These are phyloP conservation scores for Inosperma sp. DNA, from an alignment of 768 basidiomycete species.

Conservation along the genomic window DNA sequence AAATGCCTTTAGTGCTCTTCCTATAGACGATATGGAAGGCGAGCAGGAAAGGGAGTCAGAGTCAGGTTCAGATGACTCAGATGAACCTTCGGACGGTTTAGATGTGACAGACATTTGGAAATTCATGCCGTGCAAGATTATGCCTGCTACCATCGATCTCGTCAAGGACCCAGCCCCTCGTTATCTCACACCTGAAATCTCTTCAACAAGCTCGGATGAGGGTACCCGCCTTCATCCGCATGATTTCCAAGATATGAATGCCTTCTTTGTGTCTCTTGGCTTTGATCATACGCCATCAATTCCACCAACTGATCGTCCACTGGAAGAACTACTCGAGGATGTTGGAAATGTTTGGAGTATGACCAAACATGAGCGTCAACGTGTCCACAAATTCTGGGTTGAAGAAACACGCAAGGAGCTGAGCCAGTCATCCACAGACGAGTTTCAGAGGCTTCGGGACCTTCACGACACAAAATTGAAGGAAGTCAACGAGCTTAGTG, in stretches of 20 bases:
- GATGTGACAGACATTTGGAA: conserved; percentile 4
- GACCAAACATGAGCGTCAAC: conserved; percentile 45
- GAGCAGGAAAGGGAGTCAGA: neutral
- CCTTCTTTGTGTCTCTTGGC: conserved; percentile 37
- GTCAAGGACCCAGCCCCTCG: neutral
- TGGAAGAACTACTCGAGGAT: conserved; percentile 34
- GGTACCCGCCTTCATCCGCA: neutral
- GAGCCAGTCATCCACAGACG: conserved; percentile 20
- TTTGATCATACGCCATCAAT: conserved; percentile 32
- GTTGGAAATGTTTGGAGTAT: conserved; percentile 48
- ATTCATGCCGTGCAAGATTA: neutral
- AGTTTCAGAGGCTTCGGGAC: conserved; percentile 40
- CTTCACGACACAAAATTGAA: conserved; percentile 31
- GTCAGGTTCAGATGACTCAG: neutral
- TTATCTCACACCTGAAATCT: neutral
- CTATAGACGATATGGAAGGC: neutral
- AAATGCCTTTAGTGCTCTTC: neutral
- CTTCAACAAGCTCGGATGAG: neutral
- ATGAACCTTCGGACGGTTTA: neutral
- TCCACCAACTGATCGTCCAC: conserved; percentile 33
- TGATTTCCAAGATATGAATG: conserved; percentile 12
- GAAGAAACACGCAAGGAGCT: conserved; percentile 32
- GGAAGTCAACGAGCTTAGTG: conserved; percentile 42
- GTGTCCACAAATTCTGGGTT: conserved; percentile 45
- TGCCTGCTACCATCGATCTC: neutral